Percentiles rank a stretch among this genome's conserved stretches.
Evolutionary conservation across 768 basidiomycete genomes (phyloP).

Genomic region (Terana coerulea): DNA sequence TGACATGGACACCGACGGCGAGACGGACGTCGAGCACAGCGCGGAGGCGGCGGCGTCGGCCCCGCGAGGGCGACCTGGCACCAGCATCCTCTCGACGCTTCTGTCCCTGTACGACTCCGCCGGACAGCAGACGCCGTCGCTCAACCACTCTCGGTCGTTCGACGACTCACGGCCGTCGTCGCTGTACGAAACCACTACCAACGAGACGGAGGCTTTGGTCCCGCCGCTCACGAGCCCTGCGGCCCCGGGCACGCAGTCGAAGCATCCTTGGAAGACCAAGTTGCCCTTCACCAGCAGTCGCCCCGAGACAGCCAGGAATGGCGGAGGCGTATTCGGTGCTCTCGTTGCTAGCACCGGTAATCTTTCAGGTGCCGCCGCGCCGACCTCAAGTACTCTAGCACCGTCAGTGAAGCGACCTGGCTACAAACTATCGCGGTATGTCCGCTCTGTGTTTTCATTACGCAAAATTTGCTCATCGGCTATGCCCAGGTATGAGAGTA

Average conservation of each 20-base stretch:
- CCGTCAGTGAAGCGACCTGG: slow-evolving; percentile 63
- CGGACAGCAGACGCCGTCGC: slow-evolving; percentile 22
- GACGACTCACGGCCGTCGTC: slow-evolving; percentile 17
- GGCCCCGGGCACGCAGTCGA: not conserved
- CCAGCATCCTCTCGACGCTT: slow-evolving; percentile 63
- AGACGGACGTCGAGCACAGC: slow-evolving; percentile 19
- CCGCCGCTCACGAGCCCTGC: slow-evolving; percentile 5
- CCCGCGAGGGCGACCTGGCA: slow-evolving; percentile 25
- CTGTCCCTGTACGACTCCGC: slow-evolving; percentile 57
- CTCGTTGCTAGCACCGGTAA: slow-evolving; percentile 69
- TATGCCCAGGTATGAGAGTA: not conserved
- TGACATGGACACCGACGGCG: slow-evolving; percentile 3
- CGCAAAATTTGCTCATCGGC: not conserved
- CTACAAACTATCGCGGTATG: slow-evolving; percentile 60
- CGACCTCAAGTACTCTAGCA: slow-evolving; percentile 42
- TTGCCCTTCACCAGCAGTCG: not conserved
- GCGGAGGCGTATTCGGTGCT: slow-evolving; percentile 64
- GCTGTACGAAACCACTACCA: slow-evolving; percentile 9
- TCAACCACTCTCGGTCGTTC: slow-evolving; percentile 20
- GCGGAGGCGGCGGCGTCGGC: slow-evolving; percentile 18
- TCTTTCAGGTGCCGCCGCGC: slow-evolving; percentile 58
- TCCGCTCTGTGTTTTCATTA: not conserved
- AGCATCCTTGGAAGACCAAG: not conserved
- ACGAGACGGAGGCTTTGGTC: slow-evolving; percentile 5
- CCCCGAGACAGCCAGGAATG: slow-evolving; percentile 37